Conservation (phyloP, 352 stramenopile species). For the Pythium vanterpoolii region DNA sequence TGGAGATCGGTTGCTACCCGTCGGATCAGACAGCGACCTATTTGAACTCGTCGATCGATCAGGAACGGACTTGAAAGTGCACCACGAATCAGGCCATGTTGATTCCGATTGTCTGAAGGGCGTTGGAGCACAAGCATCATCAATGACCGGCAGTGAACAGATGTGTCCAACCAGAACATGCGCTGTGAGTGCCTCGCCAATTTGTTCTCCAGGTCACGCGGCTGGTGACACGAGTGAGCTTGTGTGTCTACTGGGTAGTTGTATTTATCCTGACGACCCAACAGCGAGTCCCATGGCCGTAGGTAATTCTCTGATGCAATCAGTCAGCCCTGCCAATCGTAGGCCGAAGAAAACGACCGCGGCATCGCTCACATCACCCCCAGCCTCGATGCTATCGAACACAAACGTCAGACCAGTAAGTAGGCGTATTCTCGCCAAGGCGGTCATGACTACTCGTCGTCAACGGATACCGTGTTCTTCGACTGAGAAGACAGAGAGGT, state of each 20-base stretch:
- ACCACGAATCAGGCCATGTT: background rate
- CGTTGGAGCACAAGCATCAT: background rate
- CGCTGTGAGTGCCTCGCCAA: too few relatives aligned
- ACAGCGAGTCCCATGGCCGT: background rate
- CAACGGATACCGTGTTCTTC: background rate
- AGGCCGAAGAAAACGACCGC: constrained; percentile 1
- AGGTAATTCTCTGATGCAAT: background rate
- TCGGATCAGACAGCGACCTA: constrained; percentile 22
- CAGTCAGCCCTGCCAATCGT: background rate
- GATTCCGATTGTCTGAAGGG: background rate
- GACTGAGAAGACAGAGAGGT: background rate
- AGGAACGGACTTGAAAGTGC: background rate
- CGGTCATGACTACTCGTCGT: background rate
- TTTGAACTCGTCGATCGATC: constrained; percentile 15
- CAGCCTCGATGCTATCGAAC: background rate
- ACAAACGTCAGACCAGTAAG: constrained; percentile 16
- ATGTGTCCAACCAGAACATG: background rate
- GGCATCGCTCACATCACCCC: background rate
- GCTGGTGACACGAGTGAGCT: constrained; percentile 4
- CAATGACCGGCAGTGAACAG: background rate
- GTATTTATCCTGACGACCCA: constrained; percentile 6
- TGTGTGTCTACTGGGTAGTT: constrained; percentile 2
- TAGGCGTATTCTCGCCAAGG: constrained; percentile 17
- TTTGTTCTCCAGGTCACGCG: background rate
- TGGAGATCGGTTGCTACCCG: constrained; percentile 7